These are phyloP conservation scores for Thyridium curvatum DNA, from an alignment of 2,329 filamentous ascomycete species.

Conservation along the genomic window DNA sequence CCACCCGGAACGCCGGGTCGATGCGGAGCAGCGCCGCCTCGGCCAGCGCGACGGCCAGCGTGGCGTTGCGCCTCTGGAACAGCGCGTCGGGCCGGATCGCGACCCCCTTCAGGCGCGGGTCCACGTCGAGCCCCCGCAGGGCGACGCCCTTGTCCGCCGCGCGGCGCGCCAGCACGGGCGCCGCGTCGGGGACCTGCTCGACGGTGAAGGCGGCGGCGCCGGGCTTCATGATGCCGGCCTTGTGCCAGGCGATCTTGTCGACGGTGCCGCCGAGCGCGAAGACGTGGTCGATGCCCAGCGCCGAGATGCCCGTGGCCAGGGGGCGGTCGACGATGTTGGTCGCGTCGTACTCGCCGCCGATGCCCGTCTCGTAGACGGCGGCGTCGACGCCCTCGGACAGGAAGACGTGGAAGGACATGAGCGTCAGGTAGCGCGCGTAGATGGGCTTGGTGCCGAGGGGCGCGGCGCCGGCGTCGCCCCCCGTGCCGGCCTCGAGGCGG, in stretches of 20 bases:
- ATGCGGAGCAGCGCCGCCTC: slow-evolving; percentile 35
- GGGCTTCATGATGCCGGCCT: slow-evolving; percentile 62
- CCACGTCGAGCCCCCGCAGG: slow-evolving; percentile 12
- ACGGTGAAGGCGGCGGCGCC: slow-evolving; percentile 54
- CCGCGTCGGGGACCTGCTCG: slow-evolving; percentile 46
- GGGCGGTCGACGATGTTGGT: slow-evolving; percentile 59
- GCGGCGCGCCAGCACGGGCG: slow-evolving; percentile 42
- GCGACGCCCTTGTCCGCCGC: slow-evolving; percentile 38
- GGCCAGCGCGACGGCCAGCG: slow-evolving; percentile 25
- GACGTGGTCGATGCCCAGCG: slow-evolving; percentile 65
- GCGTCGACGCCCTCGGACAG: slow-evolving; percentile 54
- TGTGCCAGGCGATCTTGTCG: slow-evolving; percentile 66
- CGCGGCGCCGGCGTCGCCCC: slow-evolving; percentile 20
- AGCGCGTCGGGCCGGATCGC: slow-evolving; percentile 8
- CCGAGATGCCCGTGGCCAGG: slow-evolving; percentile 53
- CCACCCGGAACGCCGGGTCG: slow-evolving; percentile 26
- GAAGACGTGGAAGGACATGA: slow-evolving; percentile 64
- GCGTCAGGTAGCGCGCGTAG: slow-evolving; percentile 56
- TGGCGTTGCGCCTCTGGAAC: slow-evolving; percentile 15
- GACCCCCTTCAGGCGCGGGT: slow-evolving; percentile 5
- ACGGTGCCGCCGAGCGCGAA: slow-evolving; percentile 55
- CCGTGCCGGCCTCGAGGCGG: slow-evolving; percentile 31
- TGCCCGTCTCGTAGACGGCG: slow-evolving; percentile 60
- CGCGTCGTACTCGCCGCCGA: slow-evolving; percentile 63
- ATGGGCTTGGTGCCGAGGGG: slow-evolving; percentile 36